Evolutionary conservation across 495 filamentous ascomycete species (phyloP).

Genomic region (Hypomontagnella submonticulosa): DNA sequence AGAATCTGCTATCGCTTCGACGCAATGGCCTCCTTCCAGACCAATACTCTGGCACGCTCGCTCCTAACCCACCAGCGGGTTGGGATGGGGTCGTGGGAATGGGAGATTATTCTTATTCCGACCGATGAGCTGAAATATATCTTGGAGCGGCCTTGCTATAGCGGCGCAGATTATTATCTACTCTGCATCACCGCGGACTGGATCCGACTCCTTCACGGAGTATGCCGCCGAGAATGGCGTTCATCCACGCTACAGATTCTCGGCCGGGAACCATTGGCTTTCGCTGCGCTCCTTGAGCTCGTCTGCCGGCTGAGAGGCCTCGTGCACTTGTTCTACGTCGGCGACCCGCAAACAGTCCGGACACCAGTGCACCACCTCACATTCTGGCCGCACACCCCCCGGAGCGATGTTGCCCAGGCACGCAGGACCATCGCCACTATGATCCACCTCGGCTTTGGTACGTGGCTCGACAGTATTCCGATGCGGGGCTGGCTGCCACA

Average conservation of each 20-base stretch:
- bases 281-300: not conserved
- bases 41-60: too few relatives aligned
- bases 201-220: not conserved
- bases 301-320: not conserved
- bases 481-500: not conserved
- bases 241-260: not conserved
- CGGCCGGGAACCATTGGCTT: not conserved
- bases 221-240: not conserved
- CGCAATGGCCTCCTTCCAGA: too few relatives aligned
- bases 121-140: not conserved
- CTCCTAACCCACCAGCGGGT: not conserved
- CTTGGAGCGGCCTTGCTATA: not conserved
- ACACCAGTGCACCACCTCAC: conserved; percentile 6
- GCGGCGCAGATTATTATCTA: not conserved
- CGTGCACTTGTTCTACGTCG: not conserved
- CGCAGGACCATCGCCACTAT: conserved; percentile 10
- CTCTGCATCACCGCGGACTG: conserved; percentile 9
- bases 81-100: not conserved
- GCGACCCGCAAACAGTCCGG: not conserved
- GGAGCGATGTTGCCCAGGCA: conserved; percentile 20
- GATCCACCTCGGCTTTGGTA: not conserved
- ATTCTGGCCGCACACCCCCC: not conserved
- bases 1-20: too few relatives aligned
- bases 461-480: conserved; percentile 8
- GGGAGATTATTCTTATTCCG: not conserved